Conservation (phyloP, 441 rosid genomes). For the Breynia disticha region DNA sequence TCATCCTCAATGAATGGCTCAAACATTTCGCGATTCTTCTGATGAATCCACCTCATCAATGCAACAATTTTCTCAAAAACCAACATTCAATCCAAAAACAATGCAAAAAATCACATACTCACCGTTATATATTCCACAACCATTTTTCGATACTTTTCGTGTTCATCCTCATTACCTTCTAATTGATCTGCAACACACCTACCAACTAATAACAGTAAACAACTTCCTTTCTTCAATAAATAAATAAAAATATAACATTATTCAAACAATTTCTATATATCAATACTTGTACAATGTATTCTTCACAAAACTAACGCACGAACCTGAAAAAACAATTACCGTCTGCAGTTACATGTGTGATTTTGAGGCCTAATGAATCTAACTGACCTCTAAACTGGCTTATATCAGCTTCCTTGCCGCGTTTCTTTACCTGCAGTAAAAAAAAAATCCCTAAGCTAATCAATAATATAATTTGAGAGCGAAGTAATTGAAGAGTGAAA, state of each 20-base stretch:
- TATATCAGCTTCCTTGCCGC: conserved; percentile 56
- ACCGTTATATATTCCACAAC: conserved; percentile 67
- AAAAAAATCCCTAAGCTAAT: neutral
- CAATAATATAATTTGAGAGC: neutral
- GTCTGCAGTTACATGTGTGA: conserved; percentile 69
- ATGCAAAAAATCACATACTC: conserved; percentile 2
- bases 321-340: conserved; percentile 98
- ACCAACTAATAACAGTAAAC: conserved; percentile 24
- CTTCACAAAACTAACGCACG: too few relatives aligned
- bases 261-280: neutral
- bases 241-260: neutral
- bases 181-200: conserved; percentile 91
- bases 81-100: neutral
- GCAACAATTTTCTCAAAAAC: neutral
- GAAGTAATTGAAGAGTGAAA: neutral
- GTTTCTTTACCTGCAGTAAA: conserved; percentile 44
- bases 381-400: conserved; percentile 55
- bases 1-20: conserved; percentile 97
- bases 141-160: conserved; percentile 64
- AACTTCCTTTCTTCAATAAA: conserved; percentile 16
- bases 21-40: conserved; percentile 69
- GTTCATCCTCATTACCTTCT: conserved; percentile 74
- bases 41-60: conserved; percentile 19
- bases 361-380: conserved; percentile 57
- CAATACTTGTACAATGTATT: neutral